Evolutionary conservation across 2,329 filamentous ascomycete species (phyloP).

Genomic region (Claviceps cyperi): DNA sequence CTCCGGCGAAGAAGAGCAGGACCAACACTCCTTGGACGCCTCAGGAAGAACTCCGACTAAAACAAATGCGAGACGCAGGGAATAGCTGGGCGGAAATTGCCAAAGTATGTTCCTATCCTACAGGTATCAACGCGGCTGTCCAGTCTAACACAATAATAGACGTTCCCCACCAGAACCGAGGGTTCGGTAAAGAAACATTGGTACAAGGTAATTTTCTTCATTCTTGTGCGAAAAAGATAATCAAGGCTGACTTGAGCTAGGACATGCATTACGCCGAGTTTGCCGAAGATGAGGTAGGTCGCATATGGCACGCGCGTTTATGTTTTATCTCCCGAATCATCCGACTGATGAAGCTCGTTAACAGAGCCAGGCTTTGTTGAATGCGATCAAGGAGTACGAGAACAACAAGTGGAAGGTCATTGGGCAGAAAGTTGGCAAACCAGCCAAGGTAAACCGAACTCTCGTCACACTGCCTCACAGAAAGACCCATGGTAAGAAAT

Average conservation of each 20-base stretch:
- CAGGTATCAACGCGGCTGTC: not conserved
- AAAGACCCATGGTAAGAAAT: not conserved
- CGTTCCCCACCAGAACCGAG: slow-evolving; percentile 84
- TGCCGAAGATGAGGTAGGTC: slow-evolving; percentile 76
- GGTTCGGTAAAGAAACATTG: slow-evolving; percentile 99
- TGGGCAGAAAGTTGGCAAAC: slow-evolving; percentile 92
- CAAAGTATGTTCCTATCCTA: slow-evolving; percentile 55
- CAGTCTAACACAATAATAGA: slow-evolving; percentile 32
- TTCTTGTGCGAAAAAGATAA: not conserved
- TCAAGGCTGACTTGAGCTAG: slow-evolving; percentile 25
- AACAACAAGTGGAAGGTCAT: slow-evolving; percentile 98
- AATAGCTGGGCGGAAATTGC: slow-evolving; percentile 97
- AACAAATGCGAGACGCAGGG: slow-evolving; percentile 84
- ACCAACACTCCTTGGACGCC: slow-evolving; percentile 99
- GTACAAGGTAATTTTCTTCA: slow-evolving; percentile 61
- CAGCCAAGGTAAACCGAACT: slow-evolving; percentile 52
- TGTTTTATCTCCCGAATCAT: not conserved
- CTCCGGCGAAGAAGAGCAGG: slow-evolving; percentile 73
- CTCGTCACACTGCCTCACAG: not conserved
- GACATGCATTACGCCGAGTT: slow-evolving; percentile 99
- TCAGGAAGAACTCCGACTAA: slow-evolving; percentile 80
- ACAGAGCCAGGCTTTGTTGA: slow-evolving; percentile 65
- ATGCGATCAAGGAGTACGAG: slow-evolving; percentile 97
- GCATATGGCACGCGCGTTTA: not conserved
- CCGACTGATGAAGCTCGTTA: slow-evolving; percentile 7